These are phyloP conservation scores for Umbilicus rupestris DNA, from an alignment of 164 flowering plant genomes.

Conservation along the genomic window DNA sequence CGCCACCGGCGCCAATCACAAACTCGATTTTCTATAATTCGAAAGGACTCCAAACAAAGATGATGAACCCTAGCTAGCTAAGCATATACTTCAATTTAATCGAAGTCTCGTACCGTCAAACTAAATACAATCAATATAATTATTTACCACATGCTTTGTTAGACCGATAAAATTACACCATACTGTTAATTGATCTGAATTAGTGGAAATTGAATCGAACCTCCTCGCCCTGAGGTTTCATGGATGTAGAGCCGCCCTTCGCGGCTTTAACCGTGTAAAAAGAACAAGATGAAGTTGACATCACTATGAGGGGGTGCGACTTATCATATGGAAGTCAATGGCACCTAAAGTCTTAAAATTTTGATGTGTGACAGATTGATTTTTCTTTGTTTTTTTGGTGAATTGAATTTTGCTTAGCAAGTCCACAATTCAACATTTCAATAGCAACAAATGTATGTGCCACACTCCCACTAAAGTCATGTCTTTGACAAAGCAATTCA, in stretches of 20 bases:
- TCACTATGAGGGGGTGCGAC: slow-evolving; percentile 2
- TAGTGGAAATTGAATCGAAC: neutral
- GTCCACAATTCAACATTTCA: neutral
- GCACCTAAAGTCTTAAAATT: neutral
- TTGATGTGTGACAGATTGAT: neutral
- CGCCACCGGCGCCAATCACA: too few species aligned
- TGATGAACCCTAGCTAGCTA: too few species aligned
- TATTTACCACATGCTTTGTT: too few species aligned
- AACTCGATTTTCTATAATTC: too few species aligned
- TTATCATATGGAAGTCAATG: neutral
- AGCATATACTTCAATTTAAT: too few species aligned
- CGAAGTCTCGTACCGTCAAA: too few species aligned
- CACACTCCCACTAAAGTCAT: neutral
- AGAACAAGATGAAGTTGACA: slow-evolving; percentile 3
- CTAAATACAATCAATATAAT: too few species aligned
- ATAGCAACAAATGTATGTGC: neutral
- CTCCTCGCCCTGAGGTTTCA: neutral
- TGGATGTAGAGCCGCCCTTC: neutral
- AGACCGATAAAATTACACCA: too few species aligned
- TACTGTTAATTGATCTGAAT: too few species aligned
- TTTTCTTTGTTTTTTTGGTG: neutral
- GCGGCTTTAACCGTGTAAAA: too few species aligned
- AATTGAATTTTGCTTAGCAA: neutral
- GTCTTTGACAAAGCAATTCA: slow-evolving; percentile 1
- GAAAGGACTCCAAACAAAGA: too few species aligned